phyloP scores from a whole-genome alignment of 2,329 filamentous ascomycete genomes.

The Stachybotrys chartarum region DNA sequence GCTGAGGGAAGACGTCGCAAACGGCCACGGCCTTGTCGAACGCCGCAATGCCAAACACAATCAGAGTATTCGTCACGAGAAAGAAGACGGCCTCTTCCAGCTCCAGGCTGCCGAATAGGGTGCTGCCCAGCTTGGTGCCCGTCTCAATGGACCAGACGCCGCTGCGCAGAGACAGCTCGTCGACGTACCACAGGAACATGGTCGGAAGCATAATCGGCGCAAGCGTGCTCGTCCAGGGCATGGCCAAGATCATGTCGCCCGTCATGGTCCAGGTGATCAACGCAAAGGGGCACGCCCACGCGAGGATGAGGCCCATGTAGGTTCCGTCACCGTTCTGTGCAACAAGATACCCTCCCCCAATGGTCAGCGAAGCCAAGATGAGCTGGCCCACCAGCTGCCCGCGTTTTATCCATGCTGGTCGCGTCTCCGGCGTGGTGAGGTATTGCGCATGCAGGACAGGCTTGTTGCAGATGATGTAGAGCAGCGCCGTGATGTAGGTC shows the following conservation, averaged over 20 bases:
- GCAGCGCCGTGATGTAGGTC: constrained; percentile 63
- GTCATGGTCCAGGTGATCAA: constrained; percentile 57
- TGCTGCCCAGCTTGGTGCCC: constrained; percentile 58
- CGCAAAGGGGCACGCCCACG: constrained; percentile 61
- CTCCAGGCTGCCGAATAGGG: constrained; percentile 59
- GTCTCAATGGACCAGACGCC: constrained; percentile 67
- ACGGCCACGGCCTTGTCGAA: constrained; percentile 65
- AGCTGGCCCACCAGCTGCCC: constrained; percentile 41
- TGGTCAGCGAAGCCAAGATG: constrained; percentile 34
- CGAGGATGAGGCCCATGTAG: constrained; percentile 63
- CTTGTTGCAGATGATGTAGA: constrained; percentile 63
- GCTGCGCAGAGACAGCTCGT: constrained; percentile 57
- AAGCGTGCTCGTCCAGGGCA: constrained; percentile 51
- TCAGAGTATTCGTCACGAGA: constrained; percentile 59
- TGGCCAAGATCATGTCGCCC: constrained; percentile 53
- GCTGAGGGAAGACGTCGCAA: constrained; percentile 52
- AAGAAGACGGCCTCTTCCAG: constrained; percentile 73
- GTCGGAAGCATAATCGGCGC: constrained; percentile 58
- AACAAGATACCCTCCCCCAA: constrained; percentile 37
- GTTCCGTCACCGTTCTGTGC: constrained; percentile 42
- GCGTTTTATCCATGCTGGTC: constrained; percentile 11
- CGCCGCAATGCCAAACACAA: constrained; percentile 61
- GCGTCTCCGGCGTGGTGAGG: constrained; percentile 20
- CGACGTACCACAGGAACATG: constrained; percentile 64
- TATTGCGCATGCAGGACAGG: constrained; percentile 45